These are phyloP conservation scores for Hypericum perforatum DNA, from an alignment of 345 rosid genomes.

Conservation along the genomic window DNA sequence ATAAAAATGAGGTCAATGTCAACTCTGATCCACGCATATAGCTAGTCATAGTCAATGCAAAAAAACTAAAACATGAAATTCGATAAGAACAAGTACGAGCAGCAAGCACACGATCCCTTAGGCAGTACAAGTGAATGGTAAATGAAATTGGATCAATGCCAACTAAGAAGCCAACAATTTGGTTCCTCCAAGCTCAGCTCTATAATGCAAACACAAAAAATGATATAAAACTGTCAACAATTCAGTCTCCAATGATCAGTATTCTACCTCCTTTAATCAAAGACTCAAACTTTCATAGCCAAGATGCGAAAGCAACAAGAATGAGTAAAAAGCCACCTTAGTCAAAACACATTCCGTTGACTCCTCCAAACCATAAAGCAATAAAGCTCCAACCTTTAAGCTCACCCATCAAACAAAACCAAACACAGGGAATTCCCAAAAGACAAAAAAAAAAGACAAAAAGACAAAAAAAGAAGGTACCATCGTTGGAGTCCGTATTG, in stretches of 20 bases:
- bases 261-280: too few relatives aligned
- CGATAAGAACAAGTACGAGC: too few relatives aligned
- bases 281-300: too few relatives aligned
- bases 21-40: not conserved
- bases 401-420: conserved; percentile 9
- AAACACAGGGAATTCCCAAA: not conserved
- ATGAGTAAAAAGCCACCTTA: not conserved
- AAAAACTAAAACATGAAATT: not conserved
- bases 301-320: not conserved
- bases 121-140: too few relatives aligned
- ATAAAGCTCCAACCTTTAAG: conserved; percentile 6
- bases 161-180: too few relatives aligned
- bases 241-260: too few relatives aligned
- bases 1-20: not conserved
- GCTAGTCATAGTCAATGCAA: not conserved
- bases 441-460: not conserved
- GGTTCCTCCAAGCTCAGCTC: too few relatives aligned
- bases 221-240: too few relatives aligned
- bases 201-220: too few relatives aligned
- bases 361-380: conserved; percentile 1
- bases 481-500: conserved; percentile 36
- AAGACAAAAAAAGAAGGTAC: conserved; percentile 9
- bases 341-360: conserved; percentile 7
- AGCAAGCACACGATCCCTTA: too few relatives aligned
- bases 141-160: too few relatives aligned